Base-by-base conservation (phyloP, 371 early-diverging fungal genomes). In the Entomophthora muscae region DNA sequence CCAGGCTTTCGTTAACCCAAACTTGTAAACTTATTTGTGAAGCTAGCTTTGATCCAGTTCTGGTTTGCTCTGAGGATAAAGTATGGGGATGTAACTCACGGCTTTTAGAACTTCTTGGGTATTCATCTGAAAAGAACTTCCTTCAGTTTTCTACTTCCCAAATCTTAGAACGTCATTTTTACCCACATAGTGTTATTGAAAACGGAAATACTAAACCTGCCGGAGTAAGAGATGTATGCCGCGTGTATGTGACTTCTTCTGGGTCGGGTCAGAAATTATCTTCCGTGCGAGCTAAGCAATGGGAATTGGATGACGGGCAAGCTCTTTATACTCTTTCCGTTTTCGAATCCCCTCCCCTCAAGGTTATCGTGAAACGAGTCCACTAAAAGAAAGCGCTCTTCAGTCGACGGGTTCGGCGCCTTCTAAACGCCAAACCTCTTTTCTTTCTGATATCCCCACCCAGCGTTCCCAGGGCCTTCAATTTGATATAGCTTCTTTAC, bases 101-200 rank as follows among this genome's bases (percentile, higher is more conserved):
- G n/a, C 27, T 61, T 21, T 24, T 61, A 17, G 42, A 61, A 22
- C 5, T 31, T 32, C 22, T 61, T 21, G 61, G 42, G 33, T 61
- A 33, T 61, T 23, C 23, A n/a, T 32, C 13, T 30, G 42, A 61
- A 33, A 42, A 32, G 10, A 24, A 32, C 12, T 42, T 61, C 10
- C 21, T 61, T 10, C 23, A n/a, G 22, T 32, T 42, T 32, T 17
- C 61, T 21, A 61, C 42, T n/a, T 24, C 61, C 1, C 61, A 61
- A 30, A 31, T 61, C 23, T 13, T 61, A 10, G 33, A 61, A 33
- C 22, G 42, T 12, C 32, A 61, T 51, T 61, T 61, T 24, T 61
- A 61, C 42, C 61, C 61, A 61, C 26, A 51, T 12, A 42, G 42
- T 61, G 42, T 61, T 17, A 42, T 32, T 33, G 42, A 33, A 17